These are phyloP conservation scores for Neurospora sp. DNA, from an alignment of 495 filamentous ascomycete genomes.

Conservation along the genomic window DNA sequence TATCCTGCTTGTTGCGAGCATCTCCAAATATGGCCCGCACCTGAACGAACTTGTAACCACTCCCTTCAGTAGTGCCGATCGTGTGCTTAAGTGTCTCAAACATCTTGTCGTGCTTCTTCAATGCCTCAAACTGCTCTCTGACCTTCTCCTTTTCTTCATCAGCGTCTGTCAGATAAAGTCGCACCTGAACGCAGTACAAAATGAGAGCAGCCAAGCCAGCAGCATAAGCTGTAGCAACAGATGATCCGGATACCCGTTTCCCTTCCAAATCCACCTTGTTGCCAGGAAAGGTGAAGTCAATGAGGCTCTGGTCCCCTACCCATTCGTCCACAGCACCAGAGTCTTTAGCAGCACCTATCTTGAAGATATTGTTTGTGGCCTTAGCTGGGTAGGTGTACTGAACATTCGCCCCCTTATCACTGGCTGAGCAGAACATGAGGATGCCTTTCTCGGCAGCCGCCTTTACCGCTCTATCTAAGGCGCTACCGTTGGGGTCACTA, in stretches of 20 bases:
- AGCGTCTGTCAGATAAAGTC: background rate
- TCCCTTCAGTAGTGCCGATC: constrained; percentile 10
- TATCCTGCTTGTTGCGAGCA: constrained; percentile 8
- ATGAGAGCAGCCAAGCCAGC: constrained; percentile 21
- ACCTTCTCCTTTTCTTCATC: constrained; percentile 5
- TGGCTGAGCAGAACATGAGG: constrained; percentile 16
- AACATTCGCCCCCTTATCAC: constrained; percentile 8
- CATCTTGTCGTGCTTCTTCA: constrained; percentile 20
- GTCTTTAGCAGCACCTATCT: constrained; percentile 12
- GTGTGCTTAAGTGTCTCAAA: constrained; percentile 12
- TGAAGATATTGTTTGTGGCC: constrained; percentile 10
- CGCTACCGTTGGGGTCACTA: constrained; percentile 1
- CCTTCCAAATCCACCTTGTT: constrained; percentile 10
- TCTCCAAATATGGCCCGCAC: constrained; percentile 14
- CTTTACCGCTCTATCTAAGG: constrained; percentile 8
- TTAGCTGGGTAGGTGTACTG: constrained; percentile 7
- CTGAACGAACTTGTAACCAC: constrained; percentile 17
- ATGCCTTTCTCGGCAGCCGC: constrained; percentile 10
- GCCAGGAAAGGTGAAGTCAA: constrained; percentile 19
- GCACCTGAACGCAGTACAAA: constrained; percentile 17
- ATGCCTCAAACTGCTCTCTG: constrained; percentile 8
- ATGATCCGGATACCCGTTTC: constrained; percentile 7
- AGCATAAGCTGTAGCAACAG: constrained; percentile 18
- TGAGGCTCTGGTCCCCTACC: constrained; percentile 12
- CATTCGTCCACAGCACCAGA: constrained; percentile 12